A percentile compares a stretch with the other conserved stretches of the same genome.
Conservation (phyloP, 257 asterid genomes). For the Solanum etuberosum region DNA sequence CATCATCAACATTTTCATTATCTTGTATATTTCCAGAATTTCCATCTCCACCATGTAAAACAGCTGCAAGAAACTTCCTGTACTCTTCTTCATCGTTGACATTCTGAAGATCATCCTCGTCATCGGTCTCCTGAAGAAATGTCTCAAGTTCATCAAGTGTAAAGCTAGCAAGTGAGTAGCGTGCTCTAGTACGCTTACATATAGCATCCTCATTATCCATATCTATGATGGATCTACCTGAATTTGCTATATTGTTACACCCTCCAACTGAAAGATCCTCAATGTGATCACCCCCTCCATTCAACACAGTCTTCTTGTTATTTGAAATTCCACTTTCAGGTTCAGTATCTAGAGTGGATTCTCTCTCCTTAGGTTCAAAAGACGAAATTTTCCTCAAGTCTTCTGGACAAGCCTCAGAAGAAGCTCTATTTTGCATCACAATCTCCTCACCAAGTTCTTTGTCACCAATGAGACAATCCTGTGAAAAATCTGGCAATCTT, state of each 20-base stretch:
- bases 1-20: constrained; percentile 68
- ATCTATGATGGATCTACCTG: constrained; percentile 28
- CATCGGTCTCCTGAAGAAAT: constrained; percentile 97
- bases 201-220: constrained; percentile 68
- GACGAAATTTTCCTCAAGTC: constrained; percentile 1
- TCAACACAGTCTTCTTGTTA: constrained; percentile 25
- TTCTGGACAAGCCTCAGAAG: constrained; percentile 21
- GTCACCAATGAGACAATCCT: constrained; percentile 30
- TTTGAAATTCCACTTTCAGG: constrained; percentile 22
- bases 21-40: constrained; percentile 36
- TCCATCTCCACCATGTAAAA: constrained; percentile 64
- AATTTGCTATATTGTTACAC: constrained; percentile 12
- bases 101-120: constrained; percentile 87
- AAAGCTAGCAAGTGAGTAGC: constrained; percentile 87
- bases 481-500: constrained; percentile 1
- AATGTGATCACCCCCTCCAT: constrained; percentile 10
- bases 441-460: constrained; percentile 45
- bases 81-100: constrained; percentile 90
- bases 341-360: constrained; percentile 13
- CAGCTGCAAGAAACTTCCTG: constrained; percentile 83
- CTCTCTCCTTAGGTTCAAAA: constrained; percentile 11
- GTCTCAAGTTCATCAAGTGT: constrained; percentile 95
- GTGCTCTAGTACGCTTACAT: constrained; percentile 94
- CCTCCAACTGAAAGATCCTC: constrained; percentile 10
- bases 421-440: constrained; percentile 29